These are phyloP conservation scores for Entomophthora muscae DNA, from an alignment of 371 early-diverging fungal genomes.

Conservation along the genomic window DNA sequence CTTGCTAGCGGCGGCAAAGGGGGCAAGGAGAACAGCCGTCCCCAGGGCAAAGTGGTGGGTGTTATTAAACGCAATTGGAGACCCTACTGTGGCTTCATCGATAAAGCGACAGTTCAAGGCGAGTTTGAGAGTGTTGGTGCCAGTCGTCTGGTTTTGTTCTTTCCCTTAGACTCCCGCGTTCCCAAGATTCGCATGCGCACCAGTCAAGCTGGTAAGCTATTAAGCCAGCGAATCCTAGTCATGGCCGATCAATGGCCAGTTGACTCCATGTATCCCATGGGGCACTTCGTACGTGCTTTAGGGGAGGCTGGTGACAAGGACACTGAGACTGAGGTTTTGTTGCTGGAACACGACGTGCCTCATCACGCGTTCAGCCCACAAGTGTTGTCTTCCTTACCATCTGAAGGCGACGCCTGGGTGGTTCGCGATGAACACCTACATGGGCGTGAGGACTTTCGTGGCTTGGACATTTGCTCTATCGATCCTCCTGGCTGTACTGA, in stretches of 20 bases:
- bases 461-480: constrained; percentile 84
- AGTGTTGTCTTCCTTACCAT: constrained; percentile 61
- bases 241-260: constrained; percentile 78
- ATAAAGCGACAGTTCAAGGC: constrained; percentile 40
- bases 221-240: constrained; percentile 74
- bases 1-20: constrained; percentile 30
- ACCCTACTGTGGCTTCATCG: constrained; percentile 84
- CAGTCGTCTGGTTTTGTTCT: constrained; percentile 23
- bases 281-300: constrained; percentile 81
- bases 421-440: constrained; percentile 53
- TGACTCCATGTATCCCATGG: constrained; percentile 60
- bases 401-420: constrained; percentile 73
- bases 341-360: constrained; percentile 91
- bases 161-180: constrained; percentile 79
- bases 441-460: constrained; percentile 63
- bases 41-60: constrained; percentile 78
- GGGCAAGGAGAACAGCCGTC: constrained; percentile 27
- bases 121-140: constrained; percentile 16
- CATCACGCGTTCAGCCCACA: constrained; percentile 77
- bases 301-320: constrained; percentile 83
- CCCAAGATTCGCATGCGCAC: constrained; percentile 85
- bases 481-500: constrained; percentile 99
- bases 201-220: constrained; percentile 53
- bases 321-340: constrained; percentile 86
- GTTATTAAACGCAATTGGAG: constrained; percentile 89